Conservation (phyloP, 73 alveolate species). For the Paraurostyla sp. region DNA sequence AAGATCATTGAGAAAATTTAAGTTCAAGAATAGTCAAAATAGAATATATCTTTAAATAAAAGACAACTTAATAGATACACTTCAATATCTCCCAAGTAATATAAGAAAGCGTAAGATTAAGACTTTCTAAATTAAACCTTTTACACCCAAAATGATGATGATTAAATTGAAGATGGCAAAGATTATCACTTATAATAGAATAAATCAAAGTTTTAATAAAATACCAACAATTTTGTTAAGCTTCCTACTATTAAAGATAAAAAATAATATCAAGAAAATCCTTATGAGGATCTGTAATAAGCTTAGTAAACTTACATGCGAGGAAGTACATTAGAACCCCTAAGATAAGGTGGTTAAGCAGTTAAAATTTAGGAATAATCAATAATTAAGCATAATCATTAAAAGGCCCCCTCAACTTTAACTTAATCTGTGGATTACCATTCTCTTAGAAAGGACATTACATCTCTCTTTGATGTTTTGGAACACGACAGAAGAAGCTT, state of each 20-base stretch:
- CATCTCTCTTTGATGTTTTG: slow-evolving; percentile 20
- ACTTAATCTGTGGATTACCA: slow-evolving; percentile 12
- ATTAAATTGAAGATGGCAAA: neutral
- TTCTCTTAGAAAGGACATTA: neutral
- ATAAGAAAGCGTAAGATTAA: neutral
- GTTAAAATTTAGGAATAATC: no score
- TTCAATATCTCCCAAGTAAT: neutral
- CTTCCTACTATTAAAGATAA: neutral
- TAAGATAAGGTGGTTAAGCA: no score
- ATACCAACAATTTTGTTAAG: neutral
- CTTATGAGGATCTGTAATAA: neutral
- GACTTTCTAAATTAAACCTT: neutral
- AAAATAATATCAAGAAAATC: neutral
- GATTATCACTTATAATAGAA: neutral
- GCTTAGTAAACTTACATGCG: neutral
- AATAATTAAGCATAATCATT: neutral
- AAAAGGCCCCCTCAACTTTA: neutral
- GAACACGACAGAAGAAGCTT: neutral
- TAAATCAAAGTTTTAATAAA: neutral
- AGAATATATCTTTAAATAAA: neutral
- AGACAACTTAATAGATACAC: neutral
- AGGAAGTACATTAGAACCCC: neutral
- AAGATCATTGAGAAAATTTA: neutral
- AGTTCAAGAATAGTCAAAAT: neutral
- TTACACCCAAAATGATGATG: slow-evolving; percentile 10